Conservation (phyloP, 2,329 filamentous ascomycete genomes). For the Ambrosiella cleistominuta region DNA sequence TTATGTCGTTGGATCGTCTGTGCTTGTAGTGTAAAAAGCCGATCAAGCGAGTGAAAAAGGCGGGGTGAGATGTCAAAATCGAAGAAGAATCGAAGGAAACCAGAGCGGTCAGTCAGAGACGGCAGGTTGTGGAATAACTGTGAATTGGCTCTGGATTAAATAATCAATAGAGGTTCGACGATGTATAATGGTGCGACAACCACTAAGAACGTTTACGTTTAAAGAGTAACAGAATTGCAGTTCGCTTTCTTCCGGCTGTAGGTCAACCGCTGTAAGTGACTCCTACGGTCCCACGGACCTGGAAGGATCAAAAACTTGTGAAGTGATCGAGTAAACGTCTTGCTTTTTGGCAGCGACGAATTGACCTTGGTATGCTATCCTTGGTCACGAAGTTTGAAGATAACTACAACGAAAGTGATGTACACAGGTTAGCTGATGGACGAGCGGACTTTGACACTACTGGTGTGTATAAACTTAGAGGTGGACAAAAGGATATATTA, state of each 20-base stretch:
- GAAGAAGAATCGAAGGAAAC: neutral
- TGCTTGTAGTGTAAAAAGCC: neutral
- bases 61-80: neutral
- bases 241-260: neutral
- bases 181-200: neutral
- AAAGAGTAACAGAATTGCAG: neutral
- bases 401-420: neutral
- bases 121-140: neutral
- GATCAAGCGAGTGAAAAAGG: neutral
- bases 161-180: neutral
- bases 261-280: neutral
- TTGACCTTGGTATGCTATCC: neutral
- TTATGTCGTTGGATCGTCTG: neutral
- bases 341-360: neutral
- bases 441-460: neutral
- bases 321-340: neutral
- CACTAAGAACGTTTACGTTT: neutral
- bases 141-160: neutral
- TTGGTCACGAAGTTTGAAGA: neutral
- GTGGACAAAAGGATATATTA: neutral
- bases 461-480: neutral
- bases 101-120: neutral
- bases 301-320: neutral
- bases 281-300: neutral
- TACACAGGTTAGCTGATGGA: neutral